Conservation (phyloP, 139 green algal species). For the Astrephomene gubernaculifera region DNA sequence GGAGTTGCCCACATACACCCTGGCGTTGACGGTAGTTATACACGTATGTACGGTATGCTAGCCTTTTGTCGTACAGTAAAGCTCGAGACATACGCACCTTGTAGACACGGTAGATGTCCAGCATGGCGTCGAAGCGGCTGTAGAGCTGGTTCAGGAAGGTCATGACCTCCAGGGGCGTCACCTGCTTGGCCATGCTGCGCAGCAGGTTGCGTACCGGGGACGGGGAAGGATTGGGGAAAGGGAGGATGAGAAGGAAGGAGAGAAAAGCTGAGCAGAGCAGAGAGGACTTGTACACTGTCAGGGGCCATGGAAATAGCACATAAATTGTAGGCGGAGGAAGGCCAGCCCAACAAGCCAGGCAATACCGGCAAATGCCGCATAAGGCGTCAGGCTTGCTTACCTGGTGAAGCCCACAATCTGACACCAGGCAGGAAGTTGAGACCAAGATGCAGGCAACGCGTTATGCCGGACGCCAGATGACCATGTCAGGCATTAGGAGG, state of each 20-base stretch:
- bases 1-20: too few relatives aligned
- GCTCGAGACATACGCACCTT: not conserved
- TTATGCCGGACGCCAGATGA: too few relatives aligned
- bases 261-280: not conserved
- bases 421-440: not conserved
- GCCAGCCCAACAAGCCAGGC: too few relatives aligned
- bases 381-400: too few relatives aligned
- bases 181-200: constrained; percentile 35
- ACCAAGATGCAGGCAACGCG: too few relatives aligned
- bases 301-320: too few relatives aligned
- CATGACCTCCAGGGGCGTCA: constrained; percentile 32
- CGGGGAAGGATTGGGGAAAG: not conserved
- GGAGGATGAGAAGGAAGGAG: not conserved
- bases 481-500: too few relatives aligned
- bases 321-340: too few relatives aligned
- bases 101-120: constrained; percentile 41
- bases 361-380: too few relatives aligned
- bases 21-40: too few relatives aligned
- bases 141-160: constrained; percentile 42
- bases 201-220: not conserved
- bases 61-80: not conserved
- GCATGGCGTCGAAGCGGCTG: constrained; percentile 21
- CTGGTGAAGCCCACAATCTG: constrained; percentile 42
- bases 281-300: too few relatives aligned
- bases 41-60: not conserved